phyloP scores from a whole-genome alignment of 768 basidiomycete genomes.

The Lactarius hengduanensis region DNA sequence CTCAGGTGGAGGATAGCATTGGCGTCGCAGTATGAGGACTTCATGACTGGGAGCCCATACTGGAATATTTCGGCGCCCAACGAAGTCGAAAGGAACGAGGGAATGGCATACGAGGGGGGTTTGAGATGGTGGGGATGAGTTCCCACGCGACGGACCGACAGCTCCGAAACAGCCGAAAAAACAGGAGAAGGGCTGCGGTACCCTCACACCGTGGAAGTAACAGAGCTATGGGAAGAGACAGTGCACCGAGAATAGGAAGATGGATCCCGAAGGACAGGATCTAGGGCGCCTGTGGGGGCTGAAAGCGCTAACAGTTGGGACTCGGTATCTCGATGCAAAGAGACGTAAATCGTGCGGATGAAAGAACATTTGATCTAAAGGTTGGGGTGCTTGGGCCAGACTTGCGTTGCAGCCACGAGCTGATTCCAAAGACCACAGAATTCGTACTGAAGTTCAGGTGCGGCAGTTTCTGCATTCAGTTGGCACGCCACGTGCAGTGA shows the following conservation, averaged over 20 bases:
- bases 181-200: no score
- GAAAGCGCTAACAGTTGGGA: background rate
- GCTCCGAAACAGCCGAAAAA: no score
- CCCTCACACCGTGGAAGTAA: no score
- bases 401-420: background rate
- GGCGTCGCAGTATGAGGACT: no score
- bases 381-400: background rate
- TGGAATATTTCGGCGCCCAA: no score
- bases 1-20: no score
- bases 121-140: no score
- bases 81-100: no score
- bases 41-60: no score
- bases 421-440: background rate
- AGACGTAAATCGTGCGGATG: background rate
- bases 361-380: background rate
- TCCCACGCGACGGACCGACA: no score
- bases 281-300: background rate
- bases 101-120: no score
- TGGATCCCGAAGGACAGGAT: background rate
- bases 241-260: background rate
- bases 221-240: background rate
- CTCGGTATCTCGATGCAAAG: background rate
- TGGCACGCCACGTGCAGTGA: background rate
- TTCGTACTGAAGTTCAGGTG: background rate
- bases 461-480: background rate